Evolutionary conservation across 345 rosid species (phyloP), one percentile per base, ranked within the genome.

Genomic region (Luvunga scandens): DNA sequence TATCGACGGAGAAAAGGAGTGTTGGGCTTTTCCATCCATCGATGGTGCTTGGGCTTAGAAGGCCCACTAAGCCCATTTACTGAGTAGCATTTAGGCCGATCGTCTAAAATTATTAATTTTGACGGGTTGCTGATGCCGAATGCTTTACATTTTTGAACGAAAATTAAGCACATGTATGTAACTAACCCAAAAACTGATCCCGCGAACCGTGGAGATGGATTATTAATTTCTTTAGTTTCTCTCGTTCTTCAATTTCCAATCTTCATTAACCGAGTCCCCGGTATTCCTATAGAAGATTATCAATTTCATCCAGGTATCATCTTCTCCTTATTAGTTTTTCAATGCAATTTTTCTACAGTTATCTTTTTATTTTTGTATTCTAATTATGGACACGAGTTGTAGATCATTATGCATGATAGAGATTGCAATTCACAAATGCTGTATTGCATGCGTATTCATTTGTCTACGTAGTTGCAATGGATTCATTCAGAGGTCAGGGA

Each of bases 401-500:
- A 45, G 5, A 45, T 45, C 50, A 10, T 45, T 12, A 45, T 13
- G 50, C 50, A 3, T 45, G 50, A 45, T 13, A 13, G 50, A 13
- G 18, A 12, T 13, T 45, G 50, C 3, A 2, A 42, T 42, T 3
- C 50, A 42, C 50, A 10, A 42, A 42, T 42, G 48, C 48, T 42
- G 48, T 2, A 42, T 2, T 42, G 16, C 13, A 42, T 42, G 16
- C 48, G 16, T 2, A 45, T 45, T 45, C 50, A 45, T 45, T 13
- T 45, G 50, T 3, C 16, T 45, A 45, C 50, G 50, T 45, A 45
- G 50, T 3, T 45, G 19, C 22, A 19, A 81, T 85, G 90, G 90
- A 86, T 31, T 78, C 90, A n/a, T 80, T 85, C 50, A 84, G 82
- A 77, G 87, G 88, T 12, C 90, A 89, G 76, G 92, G 89, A 82